These are phyloP conservation scores for Aspergillus pseudotamarii DNA, from an alignment of 2,329 filamentous ascomycete species.

Conservation along the genomic window DNA sequence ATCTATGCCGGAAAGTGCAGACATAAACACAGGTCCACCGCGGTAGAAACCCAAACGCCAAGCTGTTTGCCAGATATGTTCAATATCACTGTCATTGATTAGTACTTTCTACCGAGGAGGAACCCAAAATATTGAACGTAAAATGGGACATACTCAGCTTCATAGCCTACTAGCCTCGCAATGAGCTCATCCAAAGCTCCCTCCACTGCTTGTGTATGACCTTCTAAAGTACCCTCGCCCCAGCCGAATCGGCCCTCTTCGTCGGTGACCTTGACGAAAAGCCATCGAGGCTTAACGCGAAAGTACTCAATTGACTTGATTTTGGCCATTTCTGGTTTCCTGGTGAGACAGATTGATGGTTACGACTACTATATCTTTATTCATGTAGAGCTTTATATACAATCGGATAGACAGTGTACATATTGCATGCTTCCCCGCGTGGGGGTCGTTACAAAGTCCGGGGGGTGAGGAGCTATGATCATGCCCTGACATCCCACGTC, in stretches of 20 bases:
- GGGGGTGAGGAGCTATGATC: background rate
- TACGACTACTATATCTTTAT: background rate
- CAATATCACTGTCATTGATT: constrained; percentile 65
- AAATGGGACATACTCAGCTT: constrained; percentile 63
- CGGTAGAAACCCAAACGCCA: constrained; percentile 75
- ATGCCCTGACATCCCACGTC: constrained; percentile 1
- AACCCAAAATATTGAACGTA: background rate
- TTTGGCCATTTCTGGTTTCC: constrained; percentile 56
- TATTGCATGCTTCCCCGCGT: constrained; percentile 6
- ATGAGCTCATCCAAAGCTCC: constrained; percentile 71
- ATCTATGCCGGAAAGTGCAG: constrained; percentile 73
- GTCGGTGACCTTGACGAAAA: constrained; percentile 78
- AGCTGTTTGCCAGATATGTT: constrained; percentile 76
- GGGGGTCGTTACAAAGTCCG: background rate
- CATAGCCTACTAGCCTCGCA: constrained; percentile 63
- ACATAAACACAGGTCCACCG: constrained; percentile 80
- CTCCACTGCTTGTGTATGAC: constrained; percentile 73
- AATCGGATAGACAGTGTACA: background rate
- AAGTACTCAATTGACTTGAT: constrained; percentile 73
- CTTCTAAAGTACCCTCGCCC: constrained; percentile 76
- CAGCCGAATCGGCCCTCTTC: constrained; percentile 68
- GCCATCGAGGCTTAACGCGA: constrained; percentile 73
- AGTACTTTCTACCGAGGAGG: background rate
- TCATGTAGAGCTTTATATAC: background rate
- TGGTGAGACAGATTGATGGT: background rate